Evolutionary conservation across 1,284 basidiomycete species (phyloP), one percentile per base, ranked within the genome.

Genomic region (Ceratobasidium sp.): DNA sequence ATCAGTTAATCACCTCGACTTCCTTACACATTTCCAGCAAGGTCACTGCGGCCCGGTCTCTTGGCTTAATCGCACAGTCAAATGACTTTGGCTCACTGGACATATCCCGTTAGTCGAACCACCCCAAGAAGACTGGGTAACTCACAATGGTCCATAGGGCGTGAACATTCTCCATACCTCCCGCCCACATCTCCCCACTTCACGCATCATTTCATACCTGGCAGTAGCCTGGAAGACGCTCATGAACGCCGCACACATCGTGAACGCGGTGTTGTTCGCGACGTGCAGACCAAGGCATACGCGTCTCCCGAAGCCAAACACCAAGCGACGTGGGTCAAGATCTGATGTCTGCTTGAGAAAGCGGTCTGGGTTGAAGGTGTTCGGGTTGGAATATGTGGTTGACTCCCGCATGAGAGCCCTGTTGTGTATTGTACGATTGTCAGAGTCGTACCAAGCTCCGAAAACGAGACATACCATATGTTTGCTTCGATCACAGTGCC

Each of bases 201-300:
- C 68, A 10, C 35, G 33, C 68, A 59, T 59, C 3, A 55, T 71
- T 7, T 59, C 68, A 3, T 71, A 38, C 5, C 68, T 23, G 33
- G 68, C 68, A 20, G n/a, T 23, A 4, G 60, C 44, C 14, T 74
- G 10, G 27, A 75, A 75, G 6, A 75, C 73, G 14, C 60, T 65
- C 73, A 75, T 65, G 20, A 75, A 65, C 14, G 48, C 50, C 10
- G 73, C 62, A 44, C 60, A 64, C 38, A 75, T 64, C 12, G 62
- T 55, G 46, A 65, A 75, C 7, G 73, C 62, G 16, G 35, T 50
- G 30, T 75, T 75, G 73, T 75, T 75, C 10, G 73, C 62, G 5
- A 75, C 60, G 35, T 75, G 73, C 10, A 66, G 73, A 10, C 73
- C 73, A 4, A 62, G 73, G n/a, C 73, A 75, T 14, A 66, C 73